Conservation (phyloP, 2,329 filamentous ascomycete genomes). For the Aspergillus ochraceus region DNA sequence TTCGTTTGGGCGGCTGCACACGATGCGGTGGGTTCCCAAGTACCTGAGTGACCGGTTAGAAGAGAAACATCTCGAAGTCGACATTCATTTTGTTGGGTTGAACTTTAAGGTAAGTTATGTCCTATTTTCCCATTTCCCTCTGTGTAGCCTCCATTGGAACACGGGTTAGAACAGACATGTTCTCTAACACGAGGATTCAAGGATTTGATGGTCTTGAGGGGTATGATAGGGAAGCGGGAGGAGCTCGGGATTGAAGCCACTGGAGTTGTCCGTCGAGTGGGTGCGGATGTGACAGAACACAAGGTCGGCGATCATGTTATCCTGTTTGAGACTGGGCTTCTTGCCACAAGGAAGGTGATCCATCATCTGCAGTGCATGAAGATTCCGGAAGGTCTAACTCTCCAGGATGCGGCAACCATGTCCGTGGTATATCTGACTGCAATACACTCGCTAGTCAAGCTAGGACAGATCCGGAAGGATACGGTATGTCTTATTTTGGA, state of each 20-base stretch:
- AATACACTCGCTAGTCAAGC: constrained; percentile 19
- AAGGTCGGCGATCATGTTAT: neutral
- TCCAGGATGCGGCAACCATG: constrained; percentile 4
- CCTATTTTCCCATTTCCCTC: too few relatives aligned
- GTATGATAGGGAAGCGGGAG: constrained; percentile 22
- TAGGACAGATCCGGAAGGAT: constrained; percentile 21
- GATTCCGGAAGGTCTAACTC: constrained; percentile 12
- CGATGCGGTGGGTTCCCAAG: neutral
- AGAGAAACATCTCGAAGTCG: constrained; percentile 29
- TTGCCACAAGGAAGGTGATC: constrained; percentile 9
- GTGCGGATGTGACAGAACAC: neutral
- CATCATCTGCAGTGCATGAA: constrained; percentile 10
- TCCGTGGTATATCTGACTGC: constrained; percentile 17
- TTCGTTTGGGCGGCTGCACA: neutral
- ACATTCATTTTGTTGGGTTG: constrained; percentile 32
- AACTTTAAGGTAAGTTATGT: constrained; percentile 28
- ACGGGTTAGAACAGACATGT: too few relatives aligned
- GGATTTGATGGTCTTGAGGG: constrained; percentile 33
- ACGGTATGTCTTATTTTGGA: constrained; percentile 8
- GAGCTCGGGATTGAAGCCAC: constrained; percentile 25
- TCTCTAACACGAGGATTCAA: neutral
- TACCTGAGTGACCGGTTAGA: neutral
- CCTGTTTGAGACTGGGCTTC: neutral
- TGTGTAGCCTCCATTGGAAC: too few relatives aligned
- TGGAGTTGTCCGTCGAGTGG: neutral